Evolutionary conservation across 208 protist genomes (phyloP).

Genomic region (Trypanosomatidae sp.): DNA sequence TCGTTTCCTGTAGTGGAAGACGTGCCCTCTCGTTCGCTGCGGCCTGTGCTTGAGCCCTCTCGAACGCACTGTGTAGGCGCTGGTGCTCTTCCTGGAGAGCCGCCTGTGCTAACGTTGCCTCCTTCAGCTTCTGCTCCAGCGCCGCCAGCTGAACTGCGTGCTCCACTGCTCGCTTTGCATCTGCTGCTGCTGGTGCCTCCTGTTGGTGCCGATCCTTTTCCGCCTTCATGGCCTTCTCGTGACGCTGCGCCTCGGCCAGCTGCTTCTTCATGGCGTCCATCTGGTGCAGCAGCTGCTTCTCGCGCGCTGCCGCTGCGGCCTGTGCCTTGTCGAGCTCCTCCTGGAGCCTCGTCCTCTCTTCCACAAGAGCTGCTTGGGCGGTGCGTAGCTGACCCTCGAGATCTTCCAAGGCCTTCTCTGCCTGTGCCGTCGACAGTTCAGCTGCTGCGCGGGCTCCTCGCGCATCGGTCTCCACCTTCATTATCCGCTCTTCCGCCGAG

Average conservation of each 20-base stretch:
- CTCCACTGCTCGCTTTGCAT: conserved; percentile 3
- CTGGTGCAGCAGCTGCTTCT: not conserved
- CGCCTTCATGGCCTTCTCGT: not conserved
- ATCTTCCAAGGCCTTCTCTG: conserved; percentile 9
- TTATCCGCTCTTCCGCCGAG: not conserved
- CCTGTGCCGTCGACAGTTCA: conserved; percentile 4
- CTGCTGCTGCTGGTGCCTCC: conserved; percentile 7
- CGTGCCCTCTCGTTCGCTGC: not conserved
- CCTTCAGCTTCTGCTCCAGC: conserved; percentile 19
- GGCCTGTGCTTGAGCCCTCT: conserved; percentile 6
- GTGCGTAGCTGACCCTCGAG: conserved; percentile 10
- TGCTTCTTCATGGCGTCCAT: not conserved
- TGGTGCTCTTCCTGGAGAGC: conserved; percentile 1
- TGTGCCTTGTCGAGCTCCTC: not conserved
- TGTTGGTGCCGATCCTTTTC: not conserved
- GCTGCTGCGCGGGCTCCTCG: not conserved
- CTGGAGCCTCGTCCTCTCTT: not conserved
- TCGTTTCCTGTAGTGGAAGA: not conserved
- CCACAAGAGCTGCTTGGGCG: conserved; percentile 6
- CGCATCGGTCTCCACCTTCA: conserved; percentile 7
- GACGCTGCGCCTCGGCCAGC: conserved; percentile 5
- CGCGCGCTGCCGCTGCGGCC: not conserved
- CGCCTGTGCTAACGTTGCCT: not conserved
- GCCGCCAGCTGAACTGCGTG: not conserved
- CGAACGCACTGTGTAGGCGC: not conserved